Evolutionary conservation across 2,329 filamentous ascomycete species (phyloP), one percentile per base, ranked within the genome.

Genomic region (Leptographium lundbergii): DNA sequence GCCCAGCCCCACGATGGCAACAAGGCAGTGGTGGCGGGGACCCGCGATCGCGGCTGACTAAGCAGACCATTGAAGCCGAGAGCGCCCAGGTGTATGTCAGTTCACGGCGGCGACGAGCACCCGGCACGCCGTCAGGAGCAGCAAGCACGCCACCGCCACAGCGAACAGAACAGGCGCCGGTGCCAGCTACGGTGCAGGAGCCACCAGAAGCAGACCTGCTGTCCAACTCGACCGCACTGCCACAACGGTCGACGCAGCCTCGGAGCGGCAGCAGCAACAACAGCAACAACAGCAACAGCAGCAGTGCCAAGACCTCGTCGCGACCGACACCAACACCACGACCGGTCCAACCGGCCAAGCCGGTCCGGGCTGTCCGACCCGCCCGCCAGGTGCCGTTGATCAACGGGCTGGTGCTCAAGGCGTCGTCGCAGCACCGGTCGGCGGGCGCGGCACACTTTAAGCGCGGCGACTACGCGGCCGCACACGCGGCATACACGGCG

Each of bases 391-490:
- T 88, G 39, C 91, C 92, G 1, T 69, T 79, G 1, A 75, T 95
- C 14, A 85, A 88, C 4, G 74, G 85, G 1, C 79, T 84, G 7
- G 85, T 86, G 0, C 77, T 96, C 22, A 81, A 86, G 63, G 82
- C 82, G 4, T 96, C 90, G 11, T 86, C 87, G n/a, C 80, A 82
- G 54, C 83, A 94, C 66, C 87, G 94, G 17, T 79, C 86, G 54
- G 85, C 86, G 63, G 94, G 92, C 22, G 89, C 91, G 11, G 86
- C 88, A 57, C 88, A 95, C 64, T 97, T 96, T 75, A 97, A 96
- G 72, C 84, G 89, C 42, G 94, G 94, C 39, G 94, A 99, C 71
- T 99, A 90, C 70, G 87, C 89, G 22, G 81, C 88, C 11, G 94
- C 94, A 0, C 90, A 96, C 67, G 78, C 84, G 24, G 86, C 87